Percentiles rank a stretch among this genome's conserved stretches.
phyloP scores from a whole-genome alignment of 2,329 filamentous ascomycete genomes.

The Penicillium paneum region DNA sequence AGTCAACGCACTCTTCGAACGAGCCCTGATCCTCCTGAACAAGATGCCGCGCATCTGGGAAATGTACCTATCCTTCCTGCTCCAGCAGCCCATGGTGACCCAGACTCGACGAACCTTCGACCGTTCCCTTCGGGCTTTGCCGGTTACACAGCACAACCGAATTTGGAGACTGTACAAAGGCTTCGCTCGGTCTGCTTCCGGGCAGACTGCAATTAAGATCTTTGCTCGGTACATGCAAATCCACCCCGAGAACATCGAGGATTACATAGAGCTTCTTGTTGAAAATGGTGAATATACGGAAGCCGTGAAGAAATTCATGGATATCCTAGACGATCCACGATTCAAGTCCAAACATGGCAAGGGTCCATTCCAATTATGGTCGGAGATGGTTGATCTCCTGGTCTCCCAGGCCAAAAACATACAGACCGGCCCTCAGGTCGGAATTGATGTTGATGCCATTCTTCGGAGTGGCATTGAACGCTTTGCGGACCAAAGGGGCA shows the following conservation, averaged over 20 bases:
- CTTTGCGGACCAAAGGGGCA: slow-evolving; percentile 91
- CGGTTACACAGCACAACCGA: slow-evolving; percentile 90
- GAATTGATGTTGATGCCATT: slow-evolving; percentile 87
- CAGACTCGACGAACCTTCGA: slow-evolving; percentile 85
- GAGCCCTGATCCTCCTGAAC: slow-evolving; percentile 86
- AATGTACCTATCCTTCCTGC: slow-evolving; percentile 88
- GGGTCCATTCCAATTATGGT: slow-evolving; percentile 95
- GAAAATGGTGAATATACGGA: slow-evolving; percentile 83
- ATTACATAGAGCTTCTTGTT: slow-evolving; percentile 85
- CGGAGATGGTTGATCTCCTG: slow-evolving; percentile 90
- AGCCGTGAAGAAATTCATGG: slow-evolving; percentile 85
- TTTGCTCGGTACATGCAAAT: slow-evolving; percentile 97
- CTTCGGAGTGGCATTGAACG: slow-evolving; percentile 85
- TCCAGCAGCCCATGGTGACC: slow-evolving; percentile 88
- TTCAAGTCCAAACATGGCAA: slow-evolving; percentile 93
- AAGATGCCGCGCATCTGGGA: slow-evolving; percentile 99
- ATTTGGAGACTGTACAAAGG: slow-evolving; percentile 90
- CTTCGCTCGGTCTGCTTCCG: slow-evolving; percentile 87
- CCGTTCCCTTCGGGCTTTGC: slow-evolving; percentile 82
- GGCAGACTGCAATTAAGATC: slow-evolving; percentile 84
- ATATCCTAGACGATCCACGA: slow-evolving; percentile 82
- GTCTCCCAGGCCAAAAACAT: slow-evolving; percentile 88
- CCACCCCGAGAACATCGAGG: slow-evolving; percentile 90
- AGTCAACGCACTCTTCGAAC: slow-evolving; percentile 91
- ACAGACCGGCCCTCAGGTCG: slow-evolving; percentile 72